Evolutionary conservation across 176 grass and related monocot species (phyloP).

Genomic region (Otatea glauca): DNA sequence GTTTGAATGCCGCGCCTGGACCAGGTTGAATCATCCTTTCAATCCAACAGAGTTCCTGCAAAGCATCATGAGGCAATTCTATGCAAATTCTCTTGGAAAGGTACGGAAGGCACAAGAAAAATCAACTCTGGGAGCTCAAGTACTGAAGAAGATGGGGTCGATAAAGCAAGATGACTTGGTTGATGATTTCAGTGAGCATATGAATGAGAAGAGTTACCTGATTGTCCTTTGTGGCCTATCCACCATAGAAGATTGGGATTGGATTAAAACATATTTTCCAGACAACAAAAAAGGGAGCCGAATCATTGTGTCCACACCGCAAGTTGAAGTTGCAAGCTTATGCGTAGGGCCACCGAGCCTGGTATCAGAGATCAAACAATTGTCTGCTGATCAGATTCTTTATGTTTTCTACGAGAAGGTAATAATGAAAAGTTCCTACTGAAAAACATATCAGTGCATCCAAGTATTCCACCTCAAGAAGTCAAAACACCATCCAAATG

Average conservation of each 20-base stretch:
- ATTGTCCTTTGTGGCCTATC: constrained; percentile 30
- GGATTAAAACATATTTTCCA: constrained; percentile 7
- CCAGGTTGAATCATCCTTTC: neutral
- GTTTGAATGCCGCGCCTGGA: constrained; percentile 20
- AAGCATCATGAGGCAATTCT: neutral
- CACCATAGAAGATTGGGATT: neutral
- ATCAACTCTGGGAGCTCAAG: too few relatives aligned
- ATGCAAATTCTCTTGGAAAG: neutral
- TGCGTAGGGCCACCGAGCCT: neutral
- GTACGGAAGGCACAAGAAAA: neutral
- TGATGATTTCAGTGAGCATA: neutral
- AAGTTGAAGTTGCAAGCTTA: neutral
- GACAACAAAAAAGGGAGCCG: neutral
- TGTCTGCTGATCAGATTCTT: neutral
- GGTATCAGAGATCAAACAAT: neutral
- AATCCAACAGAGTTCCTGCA: neutral
- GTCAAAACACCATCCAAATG: too few relatives aligned
- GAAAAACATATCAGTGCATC: too few relatives aligned
- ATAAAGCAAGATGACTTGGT: too few relatives aligned
- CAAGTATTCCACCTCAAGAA: too few relatives aligned
- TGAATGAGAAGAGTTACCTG: neutral
- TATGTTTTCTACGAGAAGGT: neutral
- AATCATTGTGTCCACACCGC: neutral
- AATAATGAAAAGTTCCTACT: too few relatives aligned
- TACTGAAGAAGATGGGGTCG: neutral